Percentiles rank a stretch among this genome's conserved stretches.
Conservation (phyloP, 2,329 filamentous ascomycete genomes). For the Trichoderma sp. region DNA sequence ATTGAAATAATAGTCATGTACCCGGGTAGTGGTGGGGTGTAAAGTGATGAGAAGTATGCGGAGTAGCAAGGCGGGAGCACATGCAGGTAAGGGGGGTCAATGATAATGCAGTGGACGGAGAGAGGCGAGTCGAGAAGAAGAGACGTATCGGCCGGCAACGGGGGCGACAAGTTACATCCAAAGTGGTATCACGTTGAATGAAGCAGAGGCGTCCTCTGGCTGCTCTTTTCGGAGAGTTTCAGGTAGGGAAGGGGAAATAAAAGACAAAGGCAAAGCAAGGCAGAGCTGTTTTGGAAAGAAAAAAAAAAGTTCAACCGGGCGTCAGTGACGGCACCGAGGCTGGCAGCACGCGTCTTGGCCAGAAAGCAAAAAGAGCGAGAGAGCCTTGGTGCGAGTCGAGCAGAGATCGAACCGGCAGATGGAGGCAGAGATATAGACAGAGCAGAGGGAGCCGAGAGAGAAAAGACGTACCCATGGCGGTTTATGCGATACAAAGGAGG, state of each 20-base stretch:
- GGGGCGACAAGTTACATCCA: slow-evolving; percentile 35
- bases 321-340: slow-evolving; percentile 1
- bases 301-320: not conserved
- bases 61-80: slow-evolving; percentile 47
- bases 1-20: slow-evolving; percentile 34
- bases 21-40: slow-evolving; percentile 38
- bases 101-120: slow-evolving; percentile 35
- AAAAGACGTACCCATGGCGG: slow-evolving; percentile 27
- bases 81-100: slow-evolving; percentile 44
- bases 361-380: not conserved
- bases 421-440: slow-evolving; percentile 16
- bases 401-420: not conserved
- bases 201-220: not conserved
- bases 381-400: not conserved
- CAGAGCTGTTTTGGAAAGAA: not conserved
- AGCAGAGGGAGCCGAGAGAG: slow-evolving; percentile 10
- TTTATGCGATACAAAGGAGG: slow-evolving; percentile 25
- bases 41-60: slow-evolving; percentile 36
- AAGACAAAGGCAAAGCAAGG: not conserved
- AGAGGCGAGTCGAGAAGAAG: slow-evolving; percentile 34
- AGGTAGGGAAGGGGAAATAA: not conserved
- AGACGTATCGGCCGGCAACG: slow-evolving; percentile 31
- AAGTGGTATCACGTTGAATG: slow-evolving; percentile 38
- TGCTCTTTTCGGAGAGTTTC: not conserved
- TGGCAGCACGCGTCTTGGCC: slow-evolving; percentile 10